phyloP scores from a whole-genome alignment of 805 yeast genomes.

The Blastobotrys mokoenaii region DNA sequence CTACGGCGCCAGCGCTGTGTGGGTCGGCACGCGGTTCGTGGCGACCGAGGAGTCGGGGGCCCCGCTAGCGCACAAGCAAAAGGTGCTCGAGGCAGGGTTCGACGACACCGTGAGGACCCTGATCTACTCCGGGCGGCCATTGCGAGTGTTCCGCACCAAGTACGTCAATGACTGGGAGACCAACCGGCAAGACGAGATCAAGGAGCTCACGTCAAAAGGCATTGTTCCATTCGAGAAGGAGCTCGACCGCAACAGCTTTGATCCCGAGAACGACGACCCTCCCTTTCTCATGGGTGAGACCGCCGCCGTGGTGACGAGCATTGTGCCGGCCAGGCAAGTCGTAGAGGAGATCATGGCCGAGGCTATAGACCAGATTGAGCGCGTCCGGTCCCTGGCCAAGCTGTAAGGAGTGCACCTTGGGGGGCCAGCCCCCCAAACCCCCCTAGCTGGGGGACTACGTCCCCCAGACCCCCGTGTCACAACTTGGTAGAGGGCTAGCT shows the following conservation, averaged over 20 bases:
- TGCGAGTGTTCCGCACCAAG: slow-evolving; percentile 17
- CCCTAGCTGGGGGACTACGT: too few species aligned
- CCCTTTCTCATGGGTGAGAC: slow-evolving; percentile 23
- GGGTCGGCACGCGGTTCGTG: slow-evolving; percentile 25
- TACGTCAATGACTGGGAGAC: slow-evolving; percentile 20
- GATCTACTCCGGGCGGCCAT: slow-evolving; percentile 22
- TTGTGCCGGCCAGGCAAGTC: slow-evolving; percentile 20
- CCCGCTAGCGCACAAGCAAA: slow-evolving; percentile 18
- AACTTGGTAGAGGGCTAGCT: too few species aligned
- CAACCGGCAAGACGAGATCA: slow-evolving; percentile 20
- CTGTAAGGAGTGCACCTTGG: not conserved
- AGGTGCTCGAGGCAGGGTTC: slow-evolving; percentile 14
- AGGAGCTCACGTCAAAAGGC: slow-evolving; percentile 15
- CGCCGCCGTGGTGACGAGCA: slow-evolving; percentile 17
- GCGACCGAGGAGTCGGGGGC: slow-evolving; percentile 23
- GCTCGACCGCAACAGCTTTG: slow-evolving; percentile 15
- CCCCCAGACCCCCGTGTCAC: too few species aligned
- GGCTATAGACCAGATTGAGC: slow-evolving; percentile 10
- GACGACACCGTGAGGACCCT: slow-evolving; percentile 20
- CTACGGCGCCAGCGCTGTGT: slow-evolving; percentile 21
- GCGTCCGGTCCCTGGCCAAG: not conserved
- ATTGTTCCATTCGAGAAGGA: slow-evolving; percentile 19
- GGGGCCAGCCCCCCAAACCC: too few species aligned
- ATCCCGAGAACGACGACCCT: slow-evolving; percentile 15
- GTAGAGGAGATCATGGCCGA: slow-evolving; percentile 21